Conservation (phyloP, 768 basidiomycete species). For the Strobilomyces dryophilus region DNA sequence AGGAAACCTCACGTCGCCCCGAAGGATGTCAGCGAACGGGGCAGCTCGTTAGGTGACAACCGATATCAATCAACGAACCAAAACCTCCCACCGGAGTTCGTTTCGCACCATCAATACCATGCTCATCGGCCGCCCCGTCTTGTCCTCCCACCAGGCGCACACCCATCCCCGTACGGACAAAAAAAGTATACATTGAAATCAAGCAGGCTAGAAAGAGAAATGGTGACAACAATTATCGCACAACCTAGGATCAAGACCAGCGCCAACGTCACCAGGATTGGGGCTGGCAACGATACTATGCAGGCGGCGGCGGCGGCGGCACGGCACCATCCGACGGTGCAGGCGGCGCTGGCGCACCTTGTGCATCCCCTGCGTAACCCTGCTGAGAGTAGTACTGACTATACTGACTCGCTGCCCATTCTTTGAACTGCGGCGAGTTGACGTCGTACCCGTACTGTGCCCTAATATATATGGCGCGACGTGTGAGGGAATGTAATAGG, state of each 20-base stretch:
- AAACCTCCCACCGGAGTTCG: background rate
- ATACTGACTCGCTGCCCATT: slow-evolving; percentile 68
- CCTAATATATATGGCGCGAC: slow-evolving; percentile 37
- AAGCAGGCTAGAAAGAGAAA: slow-evolving; percentile 26
- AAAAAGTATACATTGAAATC: slow-evolving; percentile 30
- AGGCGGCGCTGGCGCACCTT: slow-evolving; percentile 22
- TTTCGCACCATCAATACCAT: too few species aligned
- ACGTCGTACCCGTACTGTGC: slow-evolving; percentile 85
- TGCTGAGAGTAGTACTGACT: slow-evolving; percentile 68
- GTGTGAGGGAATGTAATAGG: background rate
- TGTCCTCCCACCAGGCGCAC: too few species aligned
- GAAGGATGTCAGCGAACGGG: too few species aligned
- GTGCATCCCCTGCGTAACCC: slow-evolving; percentile 36
- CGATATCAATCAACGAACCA: background rate
- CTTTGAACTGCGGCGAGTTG: slow-evolving; percentile 76
- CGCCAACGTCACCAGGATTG: too few species aligned
- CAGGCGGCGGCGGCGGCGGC: slow-evolving; percentile 23
- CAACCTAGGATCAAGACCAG: background rate
- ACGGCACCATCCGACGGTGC: slow-evolving; percentile 16
- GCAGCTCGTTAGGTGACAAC: background rate
- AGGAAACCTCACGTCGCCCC: too few species aligned
- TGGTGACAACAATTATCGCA: slow-evolving; percentile 17
- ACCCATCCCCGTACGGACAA: too few species aligned
- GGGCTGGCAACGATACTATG: slow-evolving; percentile 11
- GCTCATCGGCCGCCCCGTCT: background rate